Conservation (phyloP, 2,329 filamentous ascomycete species). For the Cladosporium sp. region DNA sequence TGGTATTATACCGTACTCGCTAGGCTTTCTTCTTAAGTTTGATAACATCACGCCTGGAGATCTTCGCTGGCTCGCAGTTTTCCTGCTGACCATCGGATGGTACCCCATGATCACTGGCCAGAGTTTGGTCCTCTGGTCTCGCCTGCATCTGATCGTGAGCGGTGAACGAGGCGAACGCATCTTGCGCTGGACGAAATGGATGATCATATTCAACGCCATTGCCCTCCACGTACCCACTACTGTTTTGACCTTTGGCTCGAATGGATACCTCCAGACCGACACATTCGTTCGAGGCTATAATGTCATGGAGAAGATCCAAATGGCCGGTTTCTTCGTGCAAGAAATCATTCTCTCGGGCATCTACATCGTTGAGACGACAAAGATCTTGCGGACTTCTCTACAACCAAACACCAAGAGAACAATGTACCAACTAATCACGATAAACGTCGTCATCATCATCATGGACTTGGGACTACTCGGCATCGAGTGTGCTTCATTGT, state of each 20-base stretch:
- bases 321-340: constrained; percentile 41
- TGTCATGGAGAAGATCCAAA: constrained; percentile 44
- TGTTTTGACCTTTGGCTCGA: constrained; percentile 53
- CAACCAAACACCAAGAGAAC: constrained; percentile 23
- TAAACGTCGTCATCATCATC: constrained; percentile 36
- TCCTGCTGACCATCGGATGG: constrained; percentile 48
- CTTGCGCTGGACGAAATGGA: constrained; percentile 48
- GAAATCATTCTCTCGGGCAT: constrained; percentile 32
- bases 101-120: constrained; percentile 60
- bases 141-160: constrained; percentile 54
- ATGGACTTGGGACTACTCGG: constrained; percentile 34
- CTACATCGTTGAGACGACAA: constrained; percentile 29
- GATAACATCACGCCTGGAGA: constrained; percentile 34
- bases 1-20: constrained; percentile 44
- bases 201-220: constrained; percentile 55
- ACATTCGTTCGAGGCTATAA: constrained; percentile 36
- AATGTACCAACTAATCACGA: constrained; percentile 34
- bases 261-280: constrained; percentile 27
- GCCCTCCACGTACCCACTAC: constrained; percentile 52
- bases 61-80: constrained; percentile 19
- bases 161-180: constrained; percentile 41
- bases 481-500: constrained; percentile 31
- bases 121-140: constrained; percentile 58
- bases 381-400: constrained; percentile 19
- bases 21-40: constrained; percentile 47